Base-by-base conservation (phyloP, 2,329 filamentous ascomycete genomes). In the Nannizziopsis arthrosporioides region DNA sequence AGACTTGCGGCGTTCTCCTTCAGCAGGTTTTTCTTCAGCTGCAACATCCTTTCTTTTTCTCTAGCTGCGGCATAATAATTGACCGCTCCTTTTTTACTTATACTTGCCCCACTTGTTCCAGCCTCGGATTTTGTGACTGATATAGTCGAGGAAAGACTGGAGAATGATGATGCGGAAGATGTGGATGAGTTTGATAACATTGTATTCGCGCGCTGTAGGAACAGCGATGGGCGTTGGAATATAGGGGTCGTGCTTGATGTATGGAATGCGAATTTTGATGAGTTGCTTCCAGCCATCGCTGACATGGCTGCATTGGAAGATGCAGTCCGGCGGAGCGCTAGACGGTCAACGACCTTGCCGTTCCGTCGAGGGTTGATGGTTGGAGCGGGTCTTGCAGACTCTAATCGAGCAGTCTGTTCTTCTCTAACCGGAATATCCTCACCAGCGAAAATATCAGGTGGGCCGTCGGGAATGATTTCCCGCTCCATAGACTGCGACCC, bases 21-120 rank as follows among this genome's bases (percentile, higher is more conserved):
- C 68, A 53, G 73, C 71, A 71, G 68, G 59, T 73, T 70, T 59
- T 69, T 68, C 52, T 63, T 68, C 41, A 77, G 69, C 54, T 71
- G 70, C 57, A 68, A 72, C 56, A 78, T 75, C 14, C 77, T 69
- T 64, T 80, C 77, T 56, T 71, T 72, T 59, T 79, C 77, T 48
- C 78, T 64, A 1, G 75, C 74, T 52, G 76, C 67, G 17, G 67
- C 63, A 48, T 69, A 76, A 15, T 75, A 78, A 54, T 79, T 77
- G 8, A 80, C 75, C 40, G 74, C 74, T 22, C 73, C 76, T 65
- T 74, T 78, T 58, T 76, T 78, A n/a, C 22, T 27, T 4, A 27
- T 7, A 27, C 22, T 7, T 3, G 22, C 22, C 22, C 70, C 72
- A 2, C 73, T 73, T 11, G 74, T 72, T 45, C 66, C 53, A 1